Evolutionary conservation across 257 asterid species (phyloP).

Genomic region (Solanum pinnatisectum): DNA sequence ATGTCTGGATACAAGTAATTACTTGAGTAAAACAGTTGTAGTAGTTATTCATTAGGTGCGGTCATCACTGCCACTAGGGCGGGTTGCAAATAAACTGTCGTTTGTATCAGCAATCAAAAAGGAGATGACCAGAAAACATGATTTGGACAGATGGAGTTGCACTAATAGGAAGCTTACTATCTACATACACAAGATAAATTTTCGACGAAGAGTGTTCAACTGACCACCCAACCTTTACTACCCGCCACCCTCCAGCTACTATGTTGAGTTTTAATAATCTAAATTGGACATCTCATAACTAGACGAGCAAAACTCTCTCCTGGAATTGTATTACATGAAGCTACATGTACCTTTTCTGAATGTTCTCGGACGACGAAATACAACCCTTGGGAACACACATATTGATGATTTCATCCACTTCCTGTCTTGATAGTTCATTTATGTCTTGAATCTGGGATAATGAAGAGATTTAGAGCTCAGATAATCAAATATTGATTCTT

Average conservation of each 20-base stretch:
- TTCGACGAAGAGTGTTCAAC: background rate
- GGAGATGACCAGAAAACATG: background rate
- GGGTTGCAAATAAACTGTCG: background rate
- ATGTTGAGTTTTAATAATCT: background rate
- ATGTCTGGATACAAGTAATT: background rate
- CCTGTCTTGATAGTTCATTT: constrained; percentile 91
- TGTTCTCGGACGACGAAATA: constrained; percentile 61
- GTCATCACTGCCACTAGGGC: no score
- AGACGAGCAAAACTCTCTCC: background rate
- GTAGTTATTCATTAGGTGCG: background rate
- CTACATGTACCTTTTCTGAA: constrained; percentile 55
- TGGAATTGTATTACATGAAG: background rate
- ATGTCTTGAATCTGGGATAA: constrained; percentile 70
- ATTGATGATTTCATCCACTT: constrained; percentile 82
- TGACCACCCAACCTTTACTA: background rate
- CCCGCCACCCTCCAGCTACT: background rate
- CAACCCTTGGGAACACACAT: constrained; percentile 43
- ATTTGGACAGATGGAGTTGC: background rate
- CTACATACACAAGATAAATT: background rate
- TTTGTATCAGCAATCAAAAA: background rate
- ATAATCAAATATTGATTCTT: background rate
- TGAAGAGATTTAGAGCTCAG: background rate
- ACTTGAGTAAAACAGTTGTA: background rate
- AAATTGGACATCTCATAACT: background rate
- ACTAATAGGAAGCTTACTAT: background rate